Evolutionary conservation across 2,329 filamentous ascomycete species (phyloP), one percentile per base, ranked within the genome.

Genomic region (Colletotrichum agaves): DNA sequence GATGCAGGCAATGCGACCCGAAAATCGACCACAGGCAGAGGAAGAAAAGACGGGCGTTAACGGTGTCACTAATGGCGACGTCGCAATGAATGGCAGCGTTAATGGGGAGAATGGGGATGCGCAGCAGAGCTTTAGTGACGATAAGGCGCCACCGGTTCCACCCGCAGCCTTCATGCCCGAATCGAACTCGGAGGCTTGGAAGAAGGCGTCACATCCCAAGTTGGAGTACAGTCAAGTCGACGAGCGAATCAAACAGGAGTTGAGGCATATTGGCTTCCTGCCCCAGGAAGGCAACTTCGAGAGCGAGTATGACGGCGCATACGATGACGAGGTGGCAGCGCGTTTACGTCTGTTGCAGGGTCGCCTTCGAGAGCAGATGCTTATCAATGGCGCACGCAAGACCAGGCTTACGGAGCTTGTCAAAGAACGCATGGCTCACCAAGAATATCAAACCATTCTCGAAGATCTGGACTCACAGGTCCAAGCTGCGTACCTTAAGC

Each of bases 391-490:
- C 43, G 93, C 95, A 5, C 91, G 94, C 70, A 98, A 98, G 80
- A 86, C 93, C 6, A 89, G 94, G 2, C 84, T 99, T 11, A 89
- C 93, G 1, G 94, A 98, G 41, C 86, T 98, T 31, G 93, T 96
- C 7, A 92, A 94, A 73, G 94, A 97, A 77, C 90, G 93, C 71
- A 95, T 99, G 88, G 96, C 96, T 0, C 91, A 96, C 80, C 96
- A 99, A 76, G 96, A 99, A 78, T 99, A 97, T 82, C 92, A 91
- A 78, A 98, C 94, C 63, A 99, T 99, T 73, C 91, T 97, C 57
- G 96, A 99, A 77, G 96, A 99, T 77, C 89, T 99, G 21, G 96
- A 99, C 82, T 90, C 90, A 46, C 96, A 98, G 77, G 94, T 98
- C 46, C 94, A 98, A 76, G 91, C 93, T 58, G 95, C 96, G 3